phyloP scores from a whole-genome alignment of 2,329 filamentous ascomycete genomes.

The Trichophyton simii region DNA sequence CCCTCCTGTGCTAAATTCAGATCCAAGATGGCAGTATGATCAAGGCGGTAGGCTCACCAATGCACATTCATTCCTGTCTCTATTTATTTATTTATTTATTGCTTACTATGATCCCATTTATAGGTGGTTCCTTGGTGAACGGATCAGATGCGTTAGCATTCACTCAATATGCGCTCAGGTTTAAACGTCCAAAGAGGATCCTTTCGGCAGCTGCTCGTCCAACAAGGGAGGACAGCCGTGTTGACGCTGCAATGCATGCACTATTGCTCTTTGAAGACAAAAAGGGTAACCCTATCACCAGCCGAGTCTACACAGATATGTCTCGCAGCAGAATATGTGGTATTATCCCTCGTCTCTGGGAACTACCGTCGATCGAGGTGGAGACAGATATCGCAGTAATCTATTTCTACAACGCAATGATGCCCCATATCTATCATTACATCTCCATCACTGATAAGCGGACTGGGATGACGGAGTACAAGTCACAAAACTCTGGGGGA shows the following conservation, averaged over 20 bases:
- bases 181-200: slow-evolving; percentile 19
- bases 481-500: slow-evolving; percentile 20
- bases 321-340: slow-evolving; percentile 16
- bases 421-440: slow-evolving; percentile 26
- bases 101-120: not conserved
- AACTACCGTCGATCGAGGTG: slow-evolving; percentile 23
- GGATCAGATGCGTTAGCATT: slow-evolving; percentile 26
- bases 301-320: slow-evolving; percentile 23
- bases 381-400: slow-evolving; percentile 22
- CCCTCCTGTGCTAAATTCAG: slow-evolving; percentile 18
- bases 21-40: slow-evolving; percentile 31
- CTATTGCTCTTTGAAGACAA: slow-evolving; percentile 19
- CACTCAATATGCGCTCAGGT: slow-evolving; percentile 24
- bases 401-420: slow-evolving; percentile 24
- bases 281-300: slow-evolving; percentile 16
- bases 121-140: slow-evolving; percentile 30
- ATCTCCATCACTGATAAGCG: slow-evolving; percentile 21
- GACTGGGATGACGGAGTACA: slow-evolving; percentile 17
- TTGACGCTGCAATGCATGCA: slow-evolving; percentile 24
- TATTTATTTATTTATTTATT: not conserved
- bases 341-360: slow-evolving; percentile 22
- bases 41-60: slow-evolving; percentile 17
- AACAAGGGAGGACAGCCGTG: slow-evolving; percentile 18
- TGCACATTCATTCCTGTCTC: not conserved
- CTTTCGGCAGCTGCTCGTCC: slow-evolving; percentile 20